A percentile compares a stretch with the other conserved stretches of the same genome.
Evolutionary conservation across 129 eudicot genomes (phyloP).

Genomic region (Ambrosia artemisiifolia): DNA sequence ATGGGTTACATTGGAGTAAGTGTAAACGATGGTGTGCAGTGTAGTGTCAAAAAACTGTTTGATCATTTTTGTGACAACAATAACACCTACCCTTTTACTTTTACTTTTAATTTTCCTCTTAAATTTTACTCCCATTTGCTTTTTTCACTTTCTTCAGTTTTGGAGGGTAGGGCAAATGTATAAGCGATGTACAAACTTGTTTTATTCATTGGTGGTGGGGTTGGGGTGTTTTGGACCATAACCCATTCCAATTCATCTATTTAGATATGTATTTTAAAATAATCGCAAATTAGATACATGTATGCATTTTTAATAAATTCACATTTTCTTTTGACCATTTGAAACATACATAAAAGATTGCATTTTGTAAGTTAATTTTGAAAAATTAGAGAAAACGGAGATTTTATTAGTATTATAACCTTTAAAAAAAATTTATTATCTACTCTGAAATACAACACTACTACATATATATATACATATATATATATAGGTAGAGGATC

Average conservation of each 20-base stretch:
- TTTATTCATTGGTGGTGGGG: conserved; percentile 25
- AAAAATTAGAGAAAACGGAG: too few relatives aligned
- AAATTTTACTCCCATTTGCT: conserved; percentile 8
- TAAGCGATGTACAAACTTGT: conserved; percentile 18
- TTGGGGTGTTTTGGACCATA: conserved; percentile 10
- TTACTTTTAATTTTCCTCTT: neutral
- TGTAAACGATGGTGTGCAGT: conserved; percentile 40
- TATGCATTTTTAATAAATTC: too few relatives aligned
- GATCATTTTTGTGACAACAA: conserved; percentile 43
- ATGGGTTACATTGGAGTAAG: conserved; percentile 33
- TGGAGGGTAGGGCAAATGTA: conserved; percentile 35
- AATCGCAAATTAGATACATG: too few relatives aligned
- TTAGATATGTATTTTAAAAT: too few relatives aligned
- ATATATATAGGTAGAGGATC: too few relatives aligned
- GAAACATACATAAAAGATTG: too few relatives aligned
- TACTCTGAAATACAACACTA: too few relatives aligned
- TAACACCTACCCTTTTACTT: conserved; percentile 25
- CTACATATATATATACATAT: too few relatives aligned
- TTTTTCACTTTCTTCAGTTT: conserved; percentile 34
- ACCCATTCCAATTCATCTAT: neutral
- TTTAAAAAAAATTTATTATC: too few relatives aligned
- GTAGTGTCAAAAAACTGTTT: conserved; percentile 42
- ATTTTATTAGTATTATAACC: too few relatives aligned
- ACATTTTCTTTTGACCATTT: too few relatives aligned
- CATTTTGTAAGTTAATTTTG: too few relatives aligned